phyloP scores from a whole-genome alignment of 1,139 yeast genomes.

The Trichomonascaceae sp. region DNA sequence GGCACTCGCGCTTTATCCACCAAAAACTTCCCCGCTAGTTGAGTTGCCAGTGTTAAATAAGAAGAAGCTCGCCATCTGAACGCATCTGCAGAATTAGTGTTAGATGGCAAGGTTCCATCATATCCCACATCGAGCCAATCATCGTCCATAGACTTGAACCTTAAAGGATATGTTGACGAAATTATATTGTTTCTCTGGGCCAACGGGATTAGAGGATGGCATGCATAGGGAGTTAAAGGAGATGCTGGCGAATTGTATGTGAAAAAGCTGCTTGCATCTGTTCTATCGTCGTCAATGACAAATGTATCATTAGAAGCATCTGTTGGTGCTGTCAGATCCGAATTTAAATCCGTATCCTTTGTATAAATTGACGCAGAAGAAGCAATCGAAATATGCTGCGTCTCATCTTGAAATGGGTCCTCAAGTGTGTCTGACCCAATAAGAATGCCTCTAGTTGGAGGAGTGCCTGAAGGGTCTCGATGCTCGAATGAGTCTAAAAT shows the following conservation, averaged over 20 bases:
- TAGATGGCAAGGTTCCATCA: constrained; percentile 2
- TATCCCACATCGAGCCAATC: constrained; percentile 24
- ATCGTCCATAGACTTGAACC: constrained; percentile 24
- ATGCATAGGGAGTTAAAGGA: constrained; percentile 12
- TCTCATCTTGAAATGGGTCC: background rate
- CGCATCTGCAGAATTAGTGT: background rate
- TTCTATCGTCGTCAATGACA: constrained; percentile 1
- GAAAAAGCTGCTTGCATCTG: constrained; percentile 10
- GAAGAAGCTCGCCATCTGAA: constrained; percentile 8
- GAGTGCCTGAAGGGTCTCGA: background rate
- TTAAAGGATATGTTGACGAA: constrained; percentile 19
- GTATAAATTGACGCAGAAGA: constrained; percentile 10
- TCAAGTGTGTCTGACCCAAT: background rate
- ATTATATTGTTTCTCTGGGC: constrained; percentile 22
- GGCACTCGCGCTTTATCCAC: constrained; percentile 14
- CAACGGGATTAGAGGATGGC: constrained; percentile 24
- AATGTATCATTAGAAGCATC: background rate
- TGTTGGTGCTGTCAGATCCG: background rate
- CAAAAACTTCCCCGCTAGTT: constrained; percentile 20
- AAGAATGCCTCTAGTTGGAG: background rate
- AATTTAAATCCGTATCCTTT: constrained; percentile 6
- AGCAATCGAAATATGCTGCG: background rate
- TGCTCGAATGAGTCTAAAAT: constrained; percentile 24
- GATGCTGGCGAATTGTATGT: constrained; percentile 3
- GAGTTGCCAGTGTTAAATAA: constrained; percentile 20